Evolutionary conservation across 257 asterid species (phyloP).

Genomic region (Perilla frutescens): DNA sequence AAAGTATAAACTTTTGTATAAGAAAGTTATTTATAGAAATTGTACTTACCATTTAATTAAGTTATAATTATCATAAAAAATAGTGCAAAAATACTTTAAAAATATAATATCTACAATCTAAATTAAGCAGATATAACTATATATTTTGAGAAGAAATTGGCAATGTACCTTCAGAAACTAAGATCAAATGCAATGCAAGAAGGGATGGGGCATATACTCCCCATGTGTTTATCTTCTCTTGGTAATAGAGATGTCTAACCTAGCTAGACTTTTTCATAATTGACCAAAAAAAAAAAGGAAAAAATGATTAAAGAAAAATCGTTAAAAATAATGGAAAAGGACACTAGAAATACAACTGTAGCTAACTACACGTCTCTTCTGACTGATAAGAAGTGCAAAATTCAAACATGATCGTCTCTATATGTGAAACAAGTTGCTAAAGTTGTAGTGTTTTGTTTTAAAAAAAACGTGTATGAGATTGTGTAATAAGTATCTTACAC

Average conservation of each 20-base stretch:
- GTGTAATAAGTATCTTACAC: no score
- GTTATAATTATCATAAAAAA: no score
- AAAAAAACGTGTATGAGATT: no score
- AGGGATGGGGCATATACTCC: conserved; percentile 40
- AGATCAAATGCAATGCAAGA: conserved; percentile 49
- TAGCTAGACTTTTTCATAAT: conserved; percentile 35
- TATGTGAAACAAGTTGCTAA: conserved; percentile 47
- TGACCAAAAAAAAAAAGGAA: conserved; percentile 19
- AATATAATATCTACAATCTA: no score
- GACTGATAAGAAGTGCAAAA: conserved; percentile 44
- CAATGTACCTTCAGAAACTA: background rate
- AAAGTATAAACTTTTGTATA: no score
- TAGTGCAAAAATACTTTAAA: no score
- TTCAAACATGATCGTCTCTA: conserved; percentile 42
- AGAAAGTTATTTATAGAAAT: no score
- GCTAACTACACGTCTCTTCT: conserved; percentile 33
- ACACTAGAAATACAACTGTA: conserved; percentile 48
- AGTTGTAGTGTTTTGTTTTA: conserved; percentile 41
- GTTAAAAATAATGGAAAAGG: conserved; percentile 45
- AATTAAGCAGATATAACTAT: no score
- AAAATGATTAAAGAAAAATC: background rate
- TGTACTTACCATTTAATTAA: no score
- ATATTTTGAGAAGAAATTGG: no score
- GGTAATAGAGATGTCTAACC: conserved; percentile 45
- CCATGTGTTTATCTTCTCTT: conserved; percentile 55